These are phyloP conservation scores for Melaleuca quinquenervia DNA, from an alignment of 345 rosid genomes.

Conservation along the genomic window DNA sequence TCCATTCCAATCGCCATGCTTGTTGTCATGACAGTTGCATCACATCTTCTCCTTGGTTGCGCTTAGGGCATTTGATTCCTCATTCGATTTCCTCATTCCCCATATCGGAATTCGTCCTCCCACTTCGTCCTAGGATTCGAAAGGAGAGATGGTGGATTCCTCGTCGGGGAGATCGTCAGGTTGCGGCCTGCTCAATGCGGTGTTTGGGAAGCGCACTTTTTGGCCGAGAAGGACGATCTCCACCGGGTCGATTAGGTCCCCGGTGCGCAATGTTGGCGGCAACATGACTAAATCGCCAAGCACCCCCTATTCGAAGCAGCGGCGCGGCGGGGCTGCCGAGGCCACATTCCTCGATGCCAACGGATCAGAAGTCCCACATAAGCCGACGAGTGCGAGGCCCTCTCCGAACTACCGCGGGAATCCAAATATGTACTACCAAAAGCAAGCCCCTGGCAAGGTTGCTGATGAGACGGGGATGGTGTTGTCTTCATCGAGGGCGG, in stretches of 20 bases:
- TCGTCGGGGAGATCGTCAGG: conserved; percentile 43
- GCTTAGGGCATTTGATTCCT: background rate
- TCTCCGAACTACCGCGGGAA: background rate
- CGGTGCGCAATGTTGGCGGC: conserved; percentile 1
- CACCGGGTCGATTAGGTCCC: conserved; percentile 22
- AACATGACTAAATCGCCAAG: conserved; percentile 26
- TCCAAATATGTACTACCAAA: background rate
- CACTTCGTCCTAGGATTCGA: background rate
- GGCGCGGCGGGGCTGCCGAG: conserved; percentile 41
- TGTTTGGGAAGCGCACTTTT: conserved; percentile 45
- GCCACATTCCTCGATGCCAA: conserved; percentile 13
- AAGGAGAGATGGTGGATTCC: conserved; percentile 15
- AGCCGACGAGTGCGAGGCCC: background rate
- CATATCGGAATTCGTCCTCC: background rate
- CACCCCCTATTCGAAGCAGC: conserved; percentile 17
- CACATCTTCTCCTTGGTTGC: background rate
- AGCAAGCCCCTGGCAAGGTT: conserved; percentile 6
- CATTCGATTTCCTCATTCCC: background rate
- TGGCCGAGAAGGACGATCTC: conserved; percentile 59
- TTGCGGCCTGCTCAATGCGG: conserved; percentile 56
- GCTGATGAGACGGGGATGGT: background rate
- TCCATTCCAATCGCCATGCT: background rate
- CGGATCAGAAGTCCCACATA: conserved; percentile 14
- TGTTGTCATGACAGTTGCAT: background rate
- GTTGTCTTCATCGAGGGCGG: background rate